phyloP scores from a whole-genome alignment of 139 green algal species.

The Chlorella sp. region DNA sequence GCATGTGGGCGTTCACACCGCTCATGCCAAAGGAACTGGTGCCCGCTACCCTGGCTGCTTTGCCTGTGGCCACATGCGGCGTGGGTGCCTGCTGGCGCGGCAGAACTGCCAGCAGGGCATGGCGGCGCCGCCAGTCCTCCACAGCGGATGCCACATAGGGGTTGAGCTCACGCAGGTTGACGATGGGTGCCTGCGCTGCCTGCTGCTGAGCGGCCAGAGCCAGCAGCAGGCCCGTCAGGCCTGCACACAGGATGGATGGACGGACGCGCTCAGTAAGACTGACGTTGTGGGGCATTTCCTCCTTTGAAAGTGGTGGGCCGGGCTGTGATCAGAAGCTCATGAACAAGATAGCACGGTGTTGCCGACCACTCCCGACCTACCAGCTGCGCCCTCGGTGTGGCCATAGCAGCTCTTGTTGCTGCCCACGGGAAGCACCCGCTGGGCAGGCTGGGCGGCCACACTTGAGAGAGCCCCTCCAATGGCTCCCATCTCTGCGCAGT shows the following conservation, averaged over 20 bases:
- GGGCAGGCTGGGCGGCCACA: neutral
- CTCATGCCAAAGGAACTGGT: constrained; percentile 53
- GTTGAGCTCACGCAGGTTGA: constrained; percentile 79
- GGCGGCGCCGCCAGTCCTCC: constrained; percentile 7
- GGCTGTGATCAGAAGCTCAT: too few species aligned
- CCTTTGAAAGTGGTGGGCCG: too few species aligned
- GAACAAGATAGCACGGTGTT: too few species aligned
- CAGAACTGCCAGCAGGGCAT: neutral
- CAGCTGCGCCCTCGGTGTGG: constrained; percentile 66
- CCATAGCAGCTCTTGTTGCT: constrained; percentile 63
- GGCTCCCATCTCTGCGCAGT: constrained; percentile 40
- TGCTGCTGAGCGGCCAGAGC: constrained; percentile 31
- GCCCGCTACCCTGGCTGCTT: neutral
- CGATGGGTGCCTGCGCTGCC: constrained; percentile 21
- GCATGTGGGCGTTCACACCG: constrained; percentile 51
- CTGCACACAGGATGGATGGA: neutral
- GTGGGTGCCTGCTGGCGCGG: constrained; percentile 4
- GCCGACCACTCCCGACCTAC: constrained; percentile 16
- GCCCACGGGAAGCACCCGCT: neutral
- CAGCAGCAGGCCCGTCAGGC: constrained; percentile 70
- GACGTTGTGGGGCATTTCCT: too few species aligned
- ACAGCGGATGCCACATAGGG: constrained; percentile 50
- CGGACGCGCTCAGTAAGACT: too few species aligned
- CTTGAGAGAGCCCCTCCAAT: neutral
- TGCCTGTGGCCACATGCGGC: neutral